Percentiles rank a stretch among this genome's conserved stretches.
phyloP scores from a whole-genome alignment of 2,329 filamentous ascomycete species.

The Juglanconis juglandina region DNA sequence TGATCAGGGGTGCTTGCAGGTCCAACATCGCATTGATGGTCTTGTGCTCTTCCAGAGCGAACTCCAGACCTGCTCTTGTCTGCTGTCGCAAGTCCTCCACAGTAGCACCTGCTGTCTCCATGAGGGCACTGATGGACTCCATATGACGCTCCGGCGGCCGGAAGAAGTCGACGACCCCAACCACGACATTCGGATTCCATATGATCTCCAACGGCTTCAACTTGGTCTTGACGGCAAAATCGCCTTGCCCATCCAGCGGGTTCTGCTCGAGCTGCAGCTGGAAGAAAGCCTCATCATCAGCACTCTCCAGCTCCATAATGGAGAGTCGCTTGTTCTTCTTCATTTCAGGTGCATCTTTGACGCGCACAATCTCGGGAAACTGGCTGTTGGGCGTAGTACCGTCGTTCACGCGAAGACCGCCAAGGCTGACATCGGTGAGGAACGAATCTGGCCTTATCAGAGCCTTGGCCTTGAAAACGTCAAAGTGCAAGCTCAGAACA shows the following conservation, averaged over 20 bases:
- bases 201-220: conserved; percentile 95
- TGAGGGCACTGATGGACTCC: conserved; percentile 93
- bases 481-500: conserved; percentile 87
- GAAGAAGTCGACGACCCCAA: conserved; percentile 92
- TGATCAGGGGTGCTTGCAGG: conserved; percentile 91
- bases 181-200: conserved; percentile 91
- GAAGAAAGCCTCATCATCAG: conserved; percentile 73
- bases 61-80: conserved; percentile 91
- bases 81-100: conserved; percentile 94
- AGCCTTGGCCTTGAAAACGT: conserved; percentile 87
- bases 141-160: conserved; percentile 94
- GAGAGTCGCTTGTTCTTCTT: conserved; percentile 47
- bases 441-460: conserved; percentile 88
- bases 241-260: conserved; percentile 85
- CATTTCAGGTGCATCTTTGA: conserved; percentile 74
- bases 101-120: conserved; percentile 93
- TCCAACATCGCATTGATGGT: conserved; percentile 96
- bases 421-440: conserved; percentile 82
- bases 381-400: conserved; percentile 88
- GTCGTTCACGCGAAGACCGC: conserved; percentile 90
- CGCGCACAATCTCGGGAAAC: conserved; percentile 90
- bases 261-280: conserved; percentile 91
- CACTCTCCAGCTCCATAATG: conserved; percentile 49
- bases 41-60: conserved; percentile 95
- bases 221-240: conserved; percentile 85